Evolutionary conservation across 2,329 filamentous ascomycete genomes (phyloP), one percentile per base, ranked within the genome.

Genomic region (Trichoderma sp.): DNA sequence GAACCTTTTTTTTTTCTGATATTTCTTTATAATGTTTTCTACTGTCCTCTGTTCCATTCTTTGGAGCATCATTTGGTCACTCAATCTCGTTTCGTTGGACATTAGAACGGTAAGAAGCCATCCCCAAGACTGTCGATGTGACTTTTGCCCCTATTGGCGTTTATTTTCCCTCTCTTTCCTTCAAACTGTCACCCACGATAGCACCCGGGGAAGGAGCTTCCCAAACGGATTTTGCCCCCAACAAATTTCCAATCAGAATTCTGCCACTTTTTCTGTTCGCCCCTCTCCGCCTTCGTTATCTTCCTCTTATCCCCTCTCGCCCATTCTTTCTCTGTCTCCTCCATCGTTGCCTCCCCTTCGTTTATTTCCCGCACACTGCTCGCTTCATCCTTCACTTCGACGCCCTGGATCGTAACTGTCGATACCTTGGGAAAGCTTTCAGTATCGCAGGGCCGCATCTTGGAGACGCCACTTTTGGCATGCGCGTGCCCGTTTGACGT

Each of bases 401-500:
- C 26, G 46, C 49, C 14, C n/a, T 56, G 37, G 34, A 39, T 56
- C 26, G 28, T 52, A 11, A 52, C 34, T 24, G 61, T 46, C 18
- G 37, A 55, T 65, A 11, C 32, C 30, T 43, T 65, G 30, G 28
- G 18, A 26, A 43, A 26, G 18, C 8, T 43, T 10, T 64, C 30
- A 18, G 14, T 18, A 46, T 43, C 14, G 24, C 39, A 30, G 24
- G 26, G 13, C 24, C 10, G 34, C 21, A 64, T 55, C 60, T 64
- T 55, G 60, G 46, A 54, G 49, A 64, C 11, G 32, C 43, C 30
- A 16, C 49, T 46, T 58, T 56, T 55, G 37, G 37, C 37, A 66
- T 58, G 43, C 52, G 14, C 39, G 30, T 49, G 63, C 63, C 63
- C 54, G 49, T 37, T 43, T 32, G 34, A 43, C 16, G 54, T 26